Base-by-base conservation (phyloP, 495 filamentous ascomycete genomes). In the Penicillium diatomitis region DNA sequence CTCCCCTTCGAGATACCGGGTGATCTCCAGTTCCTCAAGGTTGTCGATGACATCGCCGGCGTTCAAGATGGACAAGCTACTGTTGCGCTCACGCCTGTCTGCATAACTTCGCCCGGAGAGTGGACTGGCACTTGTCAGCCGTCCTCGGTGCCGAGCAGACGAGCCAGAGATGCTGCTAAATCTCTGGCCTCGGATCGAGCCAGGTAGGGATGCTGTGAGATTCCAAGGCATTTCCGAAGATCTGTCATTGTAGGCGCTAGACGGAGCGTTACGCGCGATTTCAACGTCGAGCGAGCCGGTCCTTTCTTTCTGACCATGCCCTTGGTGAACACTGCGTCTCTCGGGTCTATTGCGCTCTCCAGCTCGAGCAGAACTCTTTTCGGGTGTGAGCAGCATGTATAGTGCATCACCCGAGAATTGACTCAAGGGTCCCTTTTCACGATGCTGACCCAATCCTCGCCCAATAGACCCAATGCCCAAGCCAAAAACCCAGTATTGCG, bases 151-250 rank as follows among this genome's bases (percentile, higher is more conserved):
- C 43, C 67, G 41, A 4, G 45, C 41, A 2, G 75, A 64, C 9
- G 83, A 68, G 12, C 82, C 82, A 50, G 76, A 79, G 7, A 73
- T 67, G 41, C 72, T 78, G 8, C 74, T 65, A 29, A 81, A 58
- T 34, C 74, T 73, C 44, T 70, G 71, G 4, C 64, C 67, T 12
- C 67, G 71, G n/a, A 68, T 65, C 27, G 81, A 84, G 44, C 76
- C 77, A 39, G 77, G 72, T 3, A 77, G 52, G 3, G 82, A 85
- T 29, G 78, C 76, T 20, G 71, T 78, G 54, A 80, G 73, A 54
- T 87, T 87, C 84, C 84, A 88, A 38, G 84, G 84, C 75, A 87
- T 80, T 33, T 76, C 74, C 2, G 75, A 78, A 8, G 79, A 79
- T 37, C 68, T 67, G 38, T 80, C 73, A 48, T 84, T 79, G n/a